phyloP scores from a whole-genome alignment of 1,284 basidiomycete genomes.

The Rhodotorula mucilaginosa region DNA sequence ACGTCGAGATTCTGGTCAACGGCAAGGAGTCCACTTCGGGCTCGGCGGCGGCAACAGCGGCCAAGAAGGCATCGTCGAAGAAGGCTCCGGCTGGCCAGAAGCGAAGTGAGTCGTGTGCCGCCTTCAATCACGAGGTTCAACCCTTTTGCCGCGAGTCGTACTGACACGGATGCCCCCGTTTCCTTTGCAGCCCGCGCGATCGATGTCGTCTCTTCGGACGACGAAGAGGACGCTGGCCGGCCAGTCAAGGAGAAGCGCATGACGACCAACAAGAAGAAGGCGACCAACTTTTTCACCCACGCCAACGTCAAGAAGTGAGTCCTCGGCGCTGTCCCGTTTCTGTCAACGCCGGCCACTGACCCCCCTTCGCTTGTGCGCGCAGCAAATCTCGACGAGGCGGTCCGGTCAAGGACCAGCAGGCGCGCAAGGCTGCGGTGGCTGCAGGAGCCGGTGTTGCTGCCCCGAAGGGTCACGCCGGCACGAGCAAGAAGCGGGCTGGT shows the following conservation, averaged over 20 bases:
- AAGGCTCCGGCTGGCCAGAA: constrained; percentile 30
- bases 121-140: neutral
- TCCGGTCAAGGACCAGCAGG: constrained; percentile 27
- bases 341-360: neutral
- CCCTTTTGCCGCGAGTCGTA: too few relatives aligned
- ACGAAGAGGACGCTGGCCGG: constrained; percentile 38
- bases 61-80: constrained; percentile 7
- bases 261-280: constrained; percentile 91
- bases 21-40: constrained; percentile 8
- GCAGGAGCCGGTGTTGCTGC: constrained; percentile 1
- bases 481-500: constrained; percentile 25
- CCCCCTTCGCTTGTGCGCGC: neutral
- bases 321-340: too few relatives aligned
- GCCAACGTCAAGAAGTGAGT: constrained; percentile 51
- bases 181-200: constrained; percentile 18
- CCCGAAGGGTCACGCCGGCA: constrained; percentile 24
- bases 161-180: neutral
- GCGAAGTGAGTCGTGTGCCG: constrained; percentile 35
- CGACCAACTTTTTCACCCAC: constrained; percentile 73
- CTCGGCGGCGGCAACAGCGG: constrained; percentile 18
- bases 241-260: constrained; percentile 67
- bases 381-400: constrained; percentile 35
- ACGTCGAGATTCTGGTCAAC: constrained; percentile 28
- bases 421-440: constrained; percentile 15
- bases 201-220: constrained; percentile 38